Percentiles rank a stretch among this genome's conserved stretches.
phyloP scores from a whole-genome alignment of 164 flowering plant genomes.

The Vitis labrusca region DNA sequence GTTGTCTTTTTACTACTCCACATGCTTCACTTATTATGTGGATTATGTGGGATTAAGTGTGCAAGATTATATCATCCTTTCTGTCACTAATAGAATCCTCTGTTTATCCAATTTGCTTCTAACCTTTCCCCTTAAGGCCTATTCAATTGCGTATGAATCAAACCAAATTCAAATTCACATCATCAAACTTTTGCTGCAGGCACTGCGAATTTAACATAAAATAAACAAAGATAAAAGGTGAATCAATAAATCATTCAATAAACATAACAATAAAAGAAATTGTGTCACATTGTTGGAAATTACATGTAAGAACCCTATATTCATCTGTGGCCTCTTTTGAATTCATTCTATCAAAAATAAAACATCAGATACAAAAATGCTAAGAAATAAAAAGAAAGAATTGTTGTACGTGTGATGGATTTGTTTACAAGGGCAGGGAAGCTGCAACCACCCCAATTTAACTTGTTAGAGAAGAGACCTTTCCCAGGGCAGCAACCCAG shows the following conservation, averaged over 20 bases:
- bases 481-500: constrained; percentile 78
- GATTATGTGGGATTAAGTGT: no score
- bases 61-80: no score
- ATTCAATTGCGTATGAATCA: no score
- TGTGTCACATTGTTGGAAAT: constrained; percentile 10
- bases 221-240: neutral
- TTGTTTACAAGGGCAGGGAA: constrained; percentile 26
- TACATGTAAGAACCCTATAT: constrained; percentile 24
- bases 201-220: neutral
- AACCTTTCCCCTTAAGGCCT: neutral
- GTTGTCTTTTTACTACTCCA: no score
- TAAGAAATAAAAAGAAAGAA: constrained; percentile 21
- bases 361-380: constrained; percentile 6
- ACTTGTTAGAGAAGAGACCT: constrained; percentile 17
- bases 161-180: neutral
- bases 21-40: no score
- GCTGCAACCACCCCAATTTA: constrained; percentile 9
- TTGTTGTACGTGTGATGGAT: constrained; percentile 12
- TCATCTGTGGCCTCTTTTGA: constrained; percentile 3
- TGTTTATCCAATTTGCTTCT: no score
- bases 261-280: constrained; percentile 11
- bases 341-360: constrained; percentile 7
- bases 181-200: neutral
- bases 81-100: no score
- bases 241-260: neutral